phyloP scores from a whole-genome alignment of 2,329 filamentous ascomycete genomes.

The Monosporascus sp. region DNA sequence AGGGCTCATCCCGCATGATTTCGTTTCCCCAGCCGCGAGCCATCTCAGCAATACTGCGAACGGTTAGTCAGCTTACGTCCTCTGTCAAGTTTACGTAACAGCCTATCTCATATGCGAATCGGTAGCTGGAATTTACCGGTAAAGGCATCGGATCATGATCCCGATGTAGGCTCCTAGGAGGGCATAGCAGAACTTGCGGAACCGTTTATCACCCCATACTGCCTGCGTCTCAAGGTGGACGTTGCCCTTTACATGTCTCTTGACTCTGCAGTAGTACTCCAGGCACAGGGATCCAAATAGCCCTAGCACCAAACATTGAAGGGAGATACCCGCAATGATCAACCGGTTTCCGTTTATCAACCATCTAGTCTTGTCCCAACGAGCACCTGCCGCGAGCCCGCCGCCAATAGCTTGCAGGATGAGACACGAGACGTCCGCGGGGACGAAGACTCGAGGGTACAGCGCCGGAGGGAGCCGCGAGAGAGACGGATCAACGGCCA shows the following conservation, averaged over 20 bases:
- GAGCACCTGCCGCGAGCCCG: constrained; percentile 46
- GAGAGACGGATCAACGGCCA: constrained; percentile 41
- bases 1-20: constrained; percentile 57
- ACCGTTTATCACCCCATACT: constrained; percentile 38
- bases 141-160: constrained; percentile 48
- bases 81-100: neutral
- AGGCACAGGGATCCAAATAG: constrained; percentile 37
- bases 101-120: too few species aligned
- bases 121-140: constrained; percentile 36
- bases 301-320: constrained; percentile 46
- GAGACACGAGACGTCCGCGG: constrained; percentile 53
- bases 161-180: constrained; percentile 38
- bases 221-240: constrained; percentile 24
- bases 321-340: constrained; percentile 49
- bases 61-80: neutral
- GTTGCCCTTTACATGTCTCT: constrained; percentile 29
- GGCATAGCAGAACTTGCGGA: constrained; percentile 39
- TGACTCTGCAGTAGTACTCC: constrained; percentile 42
- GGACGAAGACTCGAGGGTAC: constrained; percentile 54
- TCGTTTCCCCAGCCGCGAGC: constrained; percentile 57
- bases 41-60: constrained; percentile 54
- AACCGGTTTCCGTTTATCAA: constrained; percentile 41
- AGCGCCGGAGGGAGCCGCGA: constrained; percentile 46
- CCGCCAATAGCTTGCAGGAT: constrained; percentile 55
- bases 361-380: constrained; percentile 31